These are phyloP conservation scores for Hyphopichia burtonii DNA, from an alignment of 1,139 yeast species.

Conservation along the genomic window DNA sequence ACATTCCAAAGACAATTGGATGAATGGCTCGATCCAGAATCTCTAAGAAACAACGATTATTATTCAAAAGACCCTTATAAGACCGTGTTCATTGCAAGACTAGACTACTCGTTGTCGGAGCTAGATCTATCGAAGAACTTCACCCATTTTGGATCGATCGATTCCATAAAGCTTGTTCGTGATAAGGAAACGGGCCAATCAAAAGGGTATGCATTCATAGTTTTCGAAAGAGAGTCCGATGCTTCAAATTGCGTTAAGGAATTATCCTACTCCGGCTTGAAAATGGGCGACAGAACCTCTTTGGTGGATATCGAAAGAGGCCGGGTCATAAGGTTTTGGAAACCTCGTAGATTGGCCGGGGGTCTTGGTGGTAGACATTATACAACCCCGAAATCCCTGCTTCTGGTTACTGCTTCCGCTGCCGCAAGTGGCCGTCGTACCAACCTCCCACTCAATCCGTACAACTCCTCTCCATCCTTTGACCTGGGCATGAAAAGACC, in stretches of 20 bases:
- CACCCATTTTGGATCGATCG: conserved; percentile 67
- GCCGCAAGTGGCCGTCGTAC: conserved; percentile 48
- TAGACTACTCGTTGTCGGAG: conserved; percentile 67
- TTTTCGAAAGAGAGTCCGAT: conserved; percentile 59
- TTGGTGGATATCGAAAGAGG: conserved; percentile 87
- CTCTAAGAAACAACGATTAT: conserved; percentile 52
- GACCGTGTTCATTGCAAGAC: conserved; percentile 75
- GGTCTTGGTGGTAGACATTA: conserved; percentile 64
- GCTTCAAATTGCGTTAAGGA: conserved; percentile 60
- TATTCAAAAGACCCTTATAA: conserved; percentile 67
- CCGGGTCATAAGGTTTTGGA: conserved; percentile 72
- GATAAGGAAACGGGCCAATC: conserved; percentile 53
- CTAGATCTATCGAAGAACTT: conserved; percentile 66
- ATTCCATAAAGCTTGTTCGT: conserved; percentile 64
- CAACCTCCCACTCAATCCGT: conserved; percentile 16
- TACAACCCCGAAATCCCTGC: conserved; percentile 39
- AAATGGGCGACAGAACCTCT: conserved; percentile 43
- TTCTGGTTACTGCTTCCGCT: conserved; percentile 49
- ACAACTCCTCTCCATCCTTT: conserved; percentile 2
- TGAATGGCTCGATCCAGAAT: conserved; percentile 49
- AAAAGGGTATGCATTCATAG: conserved; percentile 83
- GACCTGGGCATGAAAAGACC: conserved; percentile 2
- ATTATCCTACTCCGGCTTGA: conserved; percentile 53
- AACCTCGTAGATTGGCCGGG: conserved; percentile 71
- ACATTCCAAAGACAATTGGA: conserved; percentile 36